Evolutionary conservation across 345 rosid species (phyloP), one percentile per base, ranked within the genome.

Genomic region (Abelmoschus esculentus): DNA sequence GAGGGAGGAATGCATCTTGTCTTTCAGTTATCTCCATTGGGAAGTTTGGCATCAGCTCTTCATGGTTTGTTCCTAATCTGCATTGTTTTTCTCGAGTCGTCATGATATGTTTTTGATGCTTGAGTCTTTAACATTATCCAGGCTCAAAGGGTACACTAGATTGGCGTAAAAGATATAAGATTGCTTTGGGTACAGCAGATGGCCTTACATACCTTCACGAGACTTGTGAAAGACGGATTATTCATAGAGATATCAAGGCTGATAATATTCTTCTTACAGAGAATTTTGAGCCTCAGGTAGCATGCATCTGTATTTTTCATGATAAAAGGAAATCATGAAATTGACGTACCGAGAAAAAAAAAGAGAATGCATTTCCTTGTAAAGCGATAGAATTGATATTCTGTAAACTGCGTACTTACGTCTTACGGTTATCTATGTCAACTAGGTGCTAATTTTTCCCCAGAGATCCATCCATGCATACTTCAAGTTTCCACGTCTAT

Each of bases 161-260:
- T 74, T 93, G 98, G 98, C 80, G 84, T 74, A 84, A 80, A 77
- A 89, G 98, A 64, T 87, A 89, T 74, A 87, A 85, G 69, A 87
- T 93, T 18, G 97, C 97, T 10, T 66, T 89, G 61, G 98, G 98
- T 73, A 86, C 80, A 52, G 92, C 97, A 58, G 88, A 89, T 62
- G 98, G 97, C 49, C 78, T 93, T 57, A 66, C 82, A 72, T 93
- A 93, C 83, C 98, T 93, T 73, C 98, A 93, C 9, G 95, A 90
- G 69, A 57, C 71, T 75, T 87, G 98, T 83, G 86, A 80, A 49
- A 90, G 80, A 77, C 76, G 98, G 75, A 90, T 93, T 82, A 93
- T 93, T 77, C 98, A 93, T 73, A 81, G 98, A 77, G 98, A 93
- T 75, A 93, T 93, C 70, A 93, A 93, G 84, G 89, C 86, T 10